A percentile compares a stretch with the other conserved stretches of the same genome.
Evolutionary conservation across 2,329 filamentous ascomycete genomes (phyloP).

Genomic region (Scedosporium aurantiacum): DNA sequence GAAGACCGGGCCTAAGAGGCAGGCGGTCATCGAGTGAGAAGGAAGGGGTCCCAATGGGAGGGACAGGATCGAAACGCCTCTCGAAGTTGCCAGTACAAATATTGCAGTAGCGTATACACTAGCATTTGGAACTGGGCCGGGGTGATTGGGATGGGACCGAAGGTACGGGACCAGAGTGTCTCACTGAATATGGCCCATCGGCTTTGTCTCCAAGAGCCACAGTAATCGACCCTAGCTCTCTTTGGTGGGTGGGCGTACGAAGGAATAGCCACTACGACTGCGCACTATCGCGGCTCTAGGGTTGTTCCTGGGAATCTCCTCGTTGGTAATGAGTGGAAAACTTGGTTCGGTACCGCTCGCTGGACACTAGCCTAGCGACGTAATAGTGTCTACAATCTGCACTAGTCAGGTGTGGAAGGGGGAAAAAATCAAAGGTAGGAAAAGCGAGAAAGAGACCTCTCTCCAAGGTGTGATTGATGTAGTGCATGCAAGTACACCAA

Average conservation of each 20-base stretch:
- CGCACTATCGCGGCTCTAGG: neutral
- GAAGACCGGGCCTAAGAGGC: neutral
- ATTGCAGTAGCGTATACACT: neutral
- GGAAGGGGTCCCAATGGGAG: neutral
- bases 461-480: too few species aligned
- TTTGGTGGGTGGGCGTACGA: neutral
- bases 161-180: neutral
- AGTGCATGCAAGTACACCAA: too few species aligned
- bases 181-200: neutral
- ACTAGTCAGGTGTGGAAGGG: neutral
- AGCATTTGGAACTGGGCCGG: neutral
- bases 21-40: neutral
- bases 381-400: neutral
- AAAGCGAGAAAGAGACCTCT: neutral
- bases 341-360: neutral
- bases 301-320: neutral
- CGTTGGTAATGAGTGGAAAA: neutral
- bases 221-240: too few species aligned
- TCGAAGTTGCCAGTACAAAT: neutral
- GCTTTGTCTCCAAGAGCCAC: neutral
- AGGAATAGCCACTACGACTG: neutral
- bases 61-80: neutral
- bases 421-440: neutral
- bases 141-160: neutral
- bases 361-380: too few species aligned